Conservation (phyloP, 306 rosid genomes). For the Medicago arabica region DNA sequence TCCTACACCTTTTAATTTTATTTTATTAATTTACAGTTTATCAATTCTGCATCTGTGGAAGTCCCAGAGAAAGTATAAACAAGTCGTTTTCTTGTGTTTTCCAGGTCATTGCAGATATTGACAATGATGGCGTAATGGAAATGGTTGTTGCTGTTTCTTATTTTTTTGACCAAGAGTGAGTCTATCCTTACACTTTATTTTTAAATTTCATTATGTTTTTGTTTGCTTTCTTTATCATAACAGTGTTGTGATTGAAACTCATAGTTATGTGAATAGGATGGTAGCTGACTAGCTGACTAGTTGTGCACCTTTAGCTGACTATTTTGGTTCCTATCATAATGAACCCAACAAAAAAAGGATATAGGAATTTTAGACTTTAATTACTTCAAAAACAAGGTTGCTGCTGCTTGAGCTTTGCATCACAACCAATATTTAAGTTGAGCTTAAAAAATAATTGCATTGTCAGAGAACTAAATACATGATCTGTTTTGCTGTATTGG, state of each 20-base stretch:
- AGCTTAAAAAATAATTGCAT: not conserved
- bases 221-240: constrained; percentile 20
- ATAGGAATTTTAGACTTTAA: not conserved
- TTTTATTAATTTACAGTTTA: not conserved
- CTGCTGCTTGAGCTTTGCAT: not conserved
- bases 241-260: not conserved
- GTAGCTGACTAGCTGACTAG: constrained; percentile 7
- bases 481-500: not conserved
- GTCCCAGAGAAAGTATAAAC: constrained; percentile 19
- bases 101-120: constrained; percentile 97
- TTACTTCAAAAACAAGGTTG: not conserved
- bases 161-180: constrained; percentile 97
- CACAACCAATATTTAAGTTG: not conserved
- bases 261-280: constrained; percentile 3
- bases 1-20: constrained; percentile 12
- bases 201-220: constrained; percentile 5
- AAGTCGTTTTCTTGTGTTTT: constrained; percentile 35
- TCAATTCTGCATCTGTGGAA: constrained; percentile 11
- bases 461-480: not conserved
- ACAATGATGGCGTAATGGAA: constrained; percentile 92
- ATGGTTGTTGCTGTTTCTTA: constrained; percentile 95
- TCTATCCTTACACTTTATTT: constrained; percentile 35
- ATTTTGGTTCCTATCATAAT: not conserved
- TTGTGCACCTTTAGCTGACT: not conserved
- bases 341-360: not conserved